These are phyloP conservation scores for Trichoderma harzianum DNA, from an alignment of 2,329 filamentous ascomycete genomes.

Conservation along the genomic window DNA sequence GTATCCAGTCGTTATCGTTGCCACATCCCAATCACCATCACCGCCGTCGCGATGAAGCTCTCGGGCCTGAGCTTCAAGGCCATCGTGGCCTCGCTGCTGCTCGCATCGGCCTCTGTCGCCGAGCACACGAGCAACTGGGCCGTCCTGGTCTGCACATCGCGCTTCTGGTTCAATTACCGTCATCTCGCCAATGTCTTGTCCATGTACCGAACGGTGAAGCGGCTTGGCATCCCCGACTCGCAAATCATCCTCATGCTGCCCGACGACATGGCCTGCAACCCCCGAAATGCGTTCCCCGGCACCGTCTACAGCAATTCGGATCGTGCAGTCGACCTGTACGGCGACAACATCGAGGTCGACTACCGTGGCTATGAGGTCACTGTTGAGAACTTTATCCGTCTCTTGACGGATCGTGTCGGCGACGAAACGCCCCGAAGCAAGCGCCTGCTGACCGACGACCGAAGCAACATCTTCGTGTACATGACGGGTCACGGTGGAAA, in stretches of 20 bases:
- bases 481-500: constrained; percentile 99
- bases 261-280: constrained; percentile 99
- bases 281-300: constrained; percentile 93
- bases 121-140: constrained; percentile 99
- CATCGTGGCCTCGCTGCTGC: constrained; percentile 46
- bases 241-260: constrained; percentile 99
- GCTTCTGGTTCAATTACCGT: constrained; percentile 99
- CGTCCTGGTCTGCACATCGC: constrained; percentile 94
- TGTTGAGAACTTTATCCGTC: constrained; percentile 95
- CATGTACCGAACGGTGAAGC: constrained; percentile 96
- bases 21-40: background rate
- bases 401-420: constrained; percentile 90
- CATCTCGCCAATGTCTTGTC: constrained; percentile 97
- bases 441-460: constrained; percentile 86
- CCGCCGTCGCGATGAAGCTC: constrained; percentile 47
- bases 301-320: constrained; percentile 99
- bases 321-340: constrained; percentile 91
- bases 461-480: constrained; percentile 96
- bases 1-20: background rate
- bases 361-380: constrained; percentile 98
- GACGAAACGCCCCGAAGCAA: constrained; percentile 95
- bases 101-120: constrained; percentile 49
- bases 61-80: constrained; percentile 44
- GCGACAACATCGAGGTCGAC: constrained; percentile 98
- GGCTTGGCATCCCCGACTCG: constrained; percentile 93